Evolutionary conservation across 2,329 filamentous ascomycete species (phyloP).

Genomic region (Paraphaeosphaeria minitans): DNA sequence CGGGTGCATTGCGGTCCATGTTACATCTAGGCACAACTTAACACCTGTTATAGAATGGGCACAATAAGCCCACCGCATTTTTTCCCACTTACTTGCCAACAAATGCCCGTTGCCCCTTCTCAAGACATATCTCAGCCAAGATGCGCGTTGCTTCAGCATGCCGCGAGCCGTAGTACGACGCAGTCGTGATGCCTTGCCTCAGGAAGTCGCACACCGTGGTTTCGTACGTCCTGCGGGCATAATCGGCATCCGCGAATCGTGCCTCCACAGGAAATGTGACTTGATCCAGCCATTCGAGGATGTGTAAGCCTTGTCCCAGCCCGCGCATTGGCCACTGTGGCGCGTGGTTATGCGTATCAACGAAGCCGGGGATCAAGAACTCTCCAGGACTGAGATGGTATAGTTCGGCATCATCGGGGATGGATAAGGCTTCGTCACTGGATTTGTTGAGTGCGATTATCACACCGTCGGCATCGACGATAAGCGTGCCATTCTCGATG

Average conservation of each 20-base stretch:
- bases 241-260: conserved; percentile 59
- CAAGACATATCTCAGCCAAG: conserved; percentile 60
- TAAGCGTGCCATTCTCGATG: background rate
- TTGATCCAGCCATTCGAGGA: conserved; percentile 64
- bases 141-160: conserved; percentile 63
- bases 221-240: conserved; percentile 50
- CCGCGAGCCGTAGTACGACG: conserved; percentile 63
- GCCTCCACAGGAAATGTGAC: conserved; percentile 70
- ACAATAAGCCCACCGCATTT: background rate
- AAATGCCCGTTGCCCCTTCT: conserved; percentile 62
- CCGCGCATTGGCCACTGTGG: conserved; percentile 60
- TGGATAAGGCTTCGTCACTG: background rate
- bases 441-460: conserved; percentile 1
- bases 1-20: conserved; percentile 59
- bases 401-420: background rate
- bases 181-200: conserved; percentile 66
- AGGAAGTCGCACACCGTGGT: conserved; percentile 61
- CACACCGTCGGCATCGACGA: background rate
- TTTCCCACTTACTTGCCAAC: conserved; percentile 57
- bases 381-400: conserved; percentile 37
- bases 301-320: conserved; percentile 45
- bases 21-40: conserved; percentile 50
- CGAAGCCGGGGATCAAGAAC: conserved; percentile 64
- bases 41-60: background rate
- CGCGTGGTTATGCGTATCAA: conserved; percentile 73